These are phyloP conservation scores for Brachypodium distachyon DNA, from an alignment of 202 grass and related monocot genomes.

Conservation along the genomic window DNA sequence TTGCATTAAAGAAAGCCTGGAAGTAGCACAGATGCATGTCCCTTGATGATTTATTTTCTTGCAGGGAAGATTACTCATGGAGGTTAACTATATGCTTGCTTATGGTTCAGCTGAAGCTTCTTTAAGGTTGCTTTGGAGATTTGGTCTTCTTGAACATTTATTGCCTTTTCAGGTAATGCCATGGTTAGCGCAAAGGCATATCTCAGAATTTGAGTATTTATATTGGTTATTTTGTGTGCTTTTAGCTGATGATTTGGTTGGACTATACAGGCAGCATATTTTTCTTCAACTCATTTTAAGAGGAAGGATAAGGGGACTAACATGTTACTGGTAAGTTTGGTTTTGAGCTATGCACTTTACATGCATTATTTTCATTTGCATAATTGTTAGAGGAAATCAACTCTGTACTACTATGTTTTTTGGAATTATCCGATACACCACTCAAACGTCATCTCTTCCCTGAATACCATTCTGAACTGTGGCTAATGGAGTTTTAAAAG, in stretches of 20 bases:
- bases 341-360: not conserved
- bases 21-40: not conserved
- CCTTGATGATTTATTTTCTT: not conserved
- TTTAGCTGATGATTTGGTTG: conserved; percentile 21
- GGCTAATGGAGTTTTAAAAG: not conserved
- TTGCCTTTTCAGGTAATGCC: conserved; percentile 80
- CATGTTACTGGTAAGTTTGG: conserved; percentile 77
- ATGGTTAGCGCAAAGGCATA: not conserved
- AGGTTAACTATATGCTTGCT: conserved; percentile 96
- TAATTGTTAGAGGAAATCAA: not conserved
- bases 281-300: conserved; percentile 66
- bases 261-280: conserved; percentile 79
- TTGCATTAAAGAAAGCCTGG: not conserved
- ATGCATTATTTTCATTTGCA: not conserved
- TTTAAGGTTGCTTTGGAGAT: conserved; percentile 95
- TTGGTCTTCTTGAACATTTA: conserved; percentile 86
- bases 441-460: not conserved
- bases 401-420: not conserved
- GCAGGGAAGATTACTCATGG: conserved; percentile 59
- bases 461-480: not conserved
- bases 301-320: conserved; percentile 85
- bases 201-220: conserved; percentile 5
- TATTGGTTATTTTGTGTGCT: not conserved
- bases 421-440: not conserved
- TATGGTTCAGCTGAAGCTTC: conserved; percentile 95